Percentiles rank a stretch among this genome's conserved stretches.
Evolutionary conservation across 208 protist species (phyloP).

Genomic region (Trypanosoma lewisi): DNA sequence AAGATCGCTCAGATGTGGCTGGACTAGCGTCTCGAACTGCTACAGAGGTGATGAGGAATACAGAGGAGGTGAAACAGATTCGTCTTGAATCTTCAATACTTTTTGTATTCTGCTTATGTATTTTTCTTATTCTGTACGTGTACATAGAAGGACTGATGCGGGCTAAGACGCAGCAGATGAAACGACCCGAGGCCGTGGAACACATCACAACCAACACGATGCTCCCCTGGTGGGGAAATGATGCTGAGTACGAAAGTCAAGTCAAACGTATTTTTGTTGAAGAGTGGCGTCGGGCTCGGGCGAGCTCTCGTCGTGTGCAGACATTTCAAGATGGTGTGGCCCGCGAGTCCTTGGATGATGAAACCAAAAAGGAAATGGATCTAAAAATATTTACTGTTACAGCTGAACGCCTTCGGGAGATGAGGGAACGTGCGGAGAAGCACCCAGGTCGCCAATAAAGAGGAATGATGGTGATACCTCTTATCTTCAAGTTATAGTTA

Average conservation of each 20-base stretch:
- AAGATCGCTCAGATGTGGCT: slow-evolving; percentile 70
- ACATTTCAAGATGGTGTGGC: slow-evolving; percentile 76
- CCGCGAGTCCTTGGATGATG: slow-evolving; percentile 70
- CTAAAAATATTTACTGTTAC: slow-evolving; percentile 87
- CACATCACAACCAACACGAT: slow-evolving; percentile 81
- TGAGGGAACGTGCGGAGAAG: slow-evolving; percentile 72
- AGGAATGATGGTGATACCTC: no score
- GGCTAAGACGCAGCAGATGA: slow-evolving; percentile 48
- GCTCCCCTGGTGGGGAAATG: slow-evolving; percentile 89
- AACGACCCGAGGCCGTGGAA: slow-evolving; percentile 50
- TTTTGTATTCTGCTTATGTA: slow-evolving; percentile 50
- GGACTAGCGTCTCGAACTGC: slow-evolving; percentile 69
- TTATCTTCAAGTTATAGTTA: no score
- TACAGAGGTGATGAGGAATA: slow-evolving; percentile 87
- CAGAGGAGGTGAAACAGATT: slow-evolving; percentile 63
- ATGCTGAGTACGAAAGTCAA: slow-evolving; percentile 83
- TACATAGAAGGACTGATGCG: slow-evolving; percentile 61
- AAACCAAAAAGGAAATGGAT: slow-evolving; percentile 73
- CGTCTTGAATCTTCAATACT: slow-evolving; percentile 52
- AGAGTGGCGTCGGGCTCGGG: slow-evolving; percentile 74
- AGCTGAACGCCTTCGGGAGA: slow-evolving; percentile 62
- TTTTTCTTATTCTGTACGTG: slow-evolving; percentile 53
- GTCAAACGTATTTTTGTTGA: slow-evolving; percentile 90
- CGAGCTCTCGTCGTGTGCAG: slow-evolving; percentile 59
- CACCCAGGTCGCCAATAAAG: slow-evolving; percentile 41